These are phyloP conservation scores for Mayamaea pseudoterrestris DNA, from an alignment of 108 stramenopile species.

Conservation along the genomic window DNA sequence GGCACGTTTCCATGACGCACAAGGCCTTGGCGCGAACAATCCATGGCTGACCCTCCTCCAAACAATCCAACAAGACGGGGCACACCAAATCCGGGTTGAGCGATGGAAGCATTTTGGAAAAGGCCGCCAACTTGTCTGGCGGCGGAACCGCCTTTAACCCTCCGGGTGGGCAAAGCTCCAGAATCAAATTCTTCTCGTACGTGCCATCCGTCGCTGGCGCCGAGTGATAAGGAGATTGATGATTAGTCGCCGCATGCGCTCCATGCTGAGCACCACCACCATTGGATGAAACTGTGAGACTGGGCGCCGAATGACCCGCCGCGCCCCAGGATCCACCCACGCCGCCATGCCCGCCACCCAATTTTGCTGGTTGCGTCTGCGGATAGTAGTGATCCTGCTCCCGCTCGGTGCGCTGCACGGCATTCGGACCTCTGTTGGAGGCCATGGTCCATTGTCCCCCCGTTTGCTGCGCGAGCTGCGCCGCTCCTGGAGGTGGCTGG, in stretches of 20 bases:
- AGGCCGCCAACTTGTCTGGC: slow-evolving; percentile 69
- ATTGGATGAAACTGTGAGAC: not conserved
- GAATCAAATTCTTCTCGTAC: slow-evolving; percentile 84
- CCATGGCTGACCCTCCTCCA: slow-evolving; percentile 87
- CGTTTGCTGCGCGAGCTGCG: slow-evolving; percentile 53
- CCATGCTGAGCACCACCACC: no score
- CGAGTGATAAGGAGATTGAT: not conserved
- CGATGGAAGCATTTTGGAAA: slow-evolving; percentile 51
- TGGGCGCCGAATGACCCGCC: slow-evolving; percentile 5
- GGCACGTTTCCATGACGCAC: slow-evolving; percentile 71
- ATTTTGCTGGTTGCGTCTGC: not conserved
- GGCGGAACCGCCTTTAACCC: slow-evolving; percentile 91
- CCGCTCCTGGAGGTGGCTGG: slow-evolving; percentile 58
- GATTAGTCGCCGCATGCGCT: no score
- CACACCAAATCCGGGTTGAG: slow-evolving; percentile 82
- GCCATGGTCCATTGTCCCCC: slow-evolving; percentile 86
- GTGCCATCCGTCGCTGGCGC: slow-evolving; percentile 52
- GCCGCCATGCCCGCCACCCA: slow-evolving; percentile 18
- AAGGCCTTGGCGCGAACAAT: slow-evolving; percentile 82
- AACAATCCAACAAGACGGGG: slow-evolving; percentile 69
- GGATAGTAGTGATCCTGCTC: no score
- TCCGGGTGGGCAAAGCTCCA: slow-evolving; percentile 87
- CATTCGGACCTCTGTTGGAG: slow-evolving; percentile 72
- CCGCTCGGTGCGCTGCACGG: slow-evolving; percentile 17
- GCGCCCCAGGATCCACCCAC: slow-evolving; percentile 55